phyloP scores from a whole-genome alignment of 345 rosid species.

The Aegle marmelos region DNA sequence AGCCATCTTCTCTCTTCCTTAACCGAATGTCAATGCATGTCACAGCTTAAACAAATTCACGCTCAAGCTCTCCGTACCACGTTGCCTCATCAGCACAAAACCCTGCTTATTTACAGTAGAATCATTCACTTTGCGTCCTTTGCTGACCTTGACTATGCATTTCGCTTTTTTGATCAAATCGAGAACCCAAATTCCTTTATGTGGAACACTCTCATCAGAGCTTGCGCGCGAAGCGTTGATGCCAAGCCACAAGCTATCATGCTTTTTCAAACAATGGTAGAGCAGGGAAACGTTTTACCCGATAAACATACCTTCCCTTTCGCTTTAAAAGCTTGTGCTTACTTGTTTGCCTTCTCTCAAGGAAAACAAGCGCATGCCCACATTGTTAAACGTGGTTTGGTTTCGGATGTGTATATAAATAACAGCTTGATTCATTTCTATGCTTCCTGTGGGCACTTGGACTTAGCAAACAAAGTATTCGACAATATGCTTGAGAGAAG shows the following conservation, averaged over 20 bases:
- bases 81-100: conserved; percentile 31
- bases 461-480: conserved; percentile 51
- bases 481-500: conserved; percentile 63
- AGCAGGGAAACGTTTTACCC: conserved; percentile 43
- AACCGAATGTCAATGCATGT: conserved; percentile 47
- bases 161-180: conserved; percentile 45
- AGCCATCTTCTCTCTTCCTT: conserved; percentile 38
- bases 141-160: conserved; percentile 49
- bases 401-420: conserved; percentile 59
- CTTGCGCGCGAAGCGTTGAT: conserved; percentile 46
- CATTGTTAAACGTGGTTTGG: conserved; percentile 58
- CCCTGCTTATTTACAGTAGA: conserved; percentile 53
- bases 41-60: conserved; percentile 69
- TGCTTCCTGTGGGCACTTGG: conserved; percentile 61
- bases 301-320: conserved; percentile 85
- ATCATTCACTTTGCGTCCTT: conserved; percentile 56
- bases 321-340: conserved; percentile 76
- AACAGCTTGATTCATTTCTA: conserved; percentile 82
- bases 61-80: conserved; percentile 65
- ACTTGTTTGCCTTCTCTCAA: conserved; percentile 52
- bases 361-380: conserved; percentile 73
- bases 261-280: conserved; percentile 50
- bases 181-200: conserved; percentile 55
- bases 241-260: conserved; percentile 53
- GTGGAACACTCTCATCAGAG: conserved; percentile 90